Evolutionary conservation across 495 filamentous ascomycete species (phyloP).

Genomic region (Evernia prunastri): DNA sequence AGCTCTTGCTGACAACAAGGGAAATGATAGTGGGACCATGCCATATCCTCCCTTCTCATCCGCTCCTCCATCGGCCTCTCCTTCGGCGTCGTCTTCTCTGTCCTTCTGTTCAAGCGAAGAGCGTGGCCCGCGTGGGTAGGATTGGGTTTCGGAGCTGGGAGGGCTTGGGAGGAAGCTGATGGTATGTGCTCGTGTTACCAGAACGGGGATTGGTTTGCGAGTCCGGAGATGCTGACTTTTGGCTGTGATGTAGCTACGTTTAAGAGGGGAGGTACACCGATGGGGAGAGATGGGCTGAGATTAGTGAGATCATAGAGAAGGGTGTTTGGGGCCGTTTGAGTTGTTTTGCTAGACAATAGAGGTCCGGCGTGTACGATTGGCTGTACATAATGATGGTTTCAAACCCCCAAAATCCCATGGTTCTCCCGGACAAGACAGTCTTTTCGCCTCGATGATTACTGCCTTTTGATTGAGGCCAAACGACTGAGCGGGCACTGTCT

Average conservation of each 20-base stretch:
- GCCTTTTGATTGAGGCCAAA: neutral
- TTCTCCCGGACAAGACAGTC: neutral
- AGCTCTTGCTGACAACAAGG: neutral
- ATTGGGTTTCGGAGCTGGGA: slow-evolving; percentile 87
- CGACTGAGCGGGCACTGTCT: neutral
- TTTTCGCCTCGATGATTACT: neutral
- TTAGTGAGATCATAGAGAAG: slow-evolving; percentile 21
- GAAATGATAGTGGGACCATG: slow-evolving; percentile 83
- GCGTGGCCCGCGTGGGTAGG: slow-evolving; percentile 93
- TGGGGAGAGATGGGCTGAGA: slow-evolving; percentile 24
- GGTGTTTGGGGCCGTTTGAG: neutral
- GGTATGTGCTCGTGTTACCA: slow-evolving; percentile 31
- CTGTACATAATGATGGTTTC: slow-evolving; percentile 1
- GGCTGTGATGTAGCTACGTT: slow-evolving; percentile 20
- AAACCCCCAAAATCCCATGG: neutral
- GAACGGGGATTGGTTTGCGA: neutral
- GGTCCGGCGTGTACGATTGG: neutral
- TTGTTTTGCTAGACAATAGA: neutral
- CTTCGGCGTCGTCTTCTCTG: slow-evolving; percentile 97
- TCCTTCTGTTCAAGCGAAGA: slow-evolving; percentile 93
- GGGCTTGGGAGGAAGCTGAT: slow-evolving; percentile 84
- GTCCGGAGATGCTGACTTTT: slow-evolving; percentile 6
- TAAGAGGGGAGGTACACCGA: slow-evolving; percentile 21
- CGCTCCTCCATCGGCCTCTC: slow-evolving; percentile 88
- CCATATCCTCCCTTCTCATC: slow-evolving; percentile 91